Conservation (phyloP, 257 asterid genomes). For the Petunia secreta region DNA sequence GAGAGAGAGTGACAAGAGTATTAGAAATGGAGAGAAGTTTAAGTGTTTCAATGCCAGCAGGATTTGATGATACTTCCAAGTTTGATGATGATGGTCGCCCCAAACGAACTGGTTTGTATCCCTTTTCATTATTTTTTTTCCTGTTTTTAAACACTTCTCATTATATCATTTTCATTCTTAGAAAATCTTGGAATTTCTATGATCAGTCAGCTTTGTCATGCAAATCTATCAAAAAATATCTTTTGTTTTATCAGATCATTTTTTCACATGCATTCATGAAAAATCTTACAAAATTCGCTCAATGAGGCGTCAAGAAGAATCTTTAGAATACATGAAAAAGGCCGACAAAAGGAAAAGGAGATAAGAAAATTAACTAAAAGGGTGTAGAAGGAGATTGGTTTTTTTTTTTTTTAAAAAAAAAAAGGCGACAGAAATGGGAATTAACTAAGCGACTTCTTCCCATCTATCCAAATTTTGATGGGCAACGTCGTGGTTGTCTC, state of each 20-base stretch:
- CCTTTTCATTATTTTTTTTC: not conserved
- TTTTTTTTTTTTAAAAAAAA: conserved; percentile 8
- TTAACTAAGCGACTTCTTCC: not conserved
- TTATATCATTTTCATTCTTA: not conserved
- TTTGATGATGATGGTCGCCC: conserved; percentile 43
- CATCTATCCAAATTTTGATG: not conserved
- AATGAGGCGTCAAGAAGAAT: not conserved
- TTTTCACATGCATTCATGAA: conserved; percentile 17
- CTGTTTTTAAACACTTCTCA: not conserved
- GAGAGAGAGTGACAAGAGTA: not conserved
- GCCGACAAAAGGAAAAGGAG: not conserved
- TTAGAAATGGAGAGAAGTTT: conserved; percentile 27
- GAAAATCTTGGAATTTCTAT: conserved; percentile 1
- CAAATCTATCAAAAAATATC: not conserved
- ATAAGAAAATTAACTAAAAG: conserved; percentile 20
- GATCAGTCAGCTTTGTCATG: not conserved
- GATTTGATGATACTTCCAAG: conserved; percentile 33
- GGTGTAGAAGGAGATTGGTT: conserved; percentile 59
- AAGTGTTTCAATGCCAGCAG: conserved; percentile 31
- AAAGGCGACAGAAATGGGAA: not conserved
- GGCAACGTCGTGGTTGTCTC: too few relatives aligned
- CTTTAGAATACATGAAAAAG: conserved; percentile 17
- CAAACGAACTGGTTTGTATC: conserved; percentile 44
- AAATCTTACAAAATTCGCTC: not conserved
- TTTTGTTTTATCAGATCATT: not conserved